A percentile compares a stretch with the other conserved stretches of the same genome.
Conservation (phyloP, 352 stramenopile species). For the Pythium aquatile region DNA sequence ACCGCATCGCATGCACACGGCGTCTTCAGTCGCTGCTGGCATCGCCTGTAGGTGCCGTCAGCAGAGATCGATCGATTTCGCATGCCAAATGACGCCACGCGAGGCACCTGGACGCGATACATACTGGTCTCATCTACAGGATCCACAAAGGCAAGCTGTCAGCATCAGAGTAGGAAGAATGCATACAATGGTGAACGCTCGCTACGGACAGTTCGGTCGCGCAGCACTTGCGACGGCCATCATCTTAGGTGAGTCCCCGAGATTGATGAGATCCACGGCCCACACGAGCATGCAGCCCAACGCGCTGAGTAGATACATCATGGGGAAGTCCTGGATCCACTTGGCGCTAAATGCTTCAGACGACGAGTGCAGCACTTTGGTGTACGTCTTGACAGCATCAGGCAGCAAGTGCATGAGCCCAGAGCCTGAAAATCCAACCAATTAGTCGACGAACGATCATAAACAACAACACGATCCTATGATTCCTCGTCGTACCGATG, state of each 20-base stretch:
- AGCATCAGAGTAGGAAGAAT: neutral
- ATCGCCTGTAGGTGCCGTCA: slow-evolving; percentile 10
- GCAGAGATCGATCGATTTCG: slow-evolving; percentile 40
- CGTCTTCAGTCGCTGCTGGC: slow-evolving; percentile 11
- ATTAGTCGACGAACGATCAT: slow-evolving; percentile 1
- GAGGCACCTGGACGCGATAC: slow-evolving; percentile 54
- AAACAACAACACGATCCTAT: neutral
- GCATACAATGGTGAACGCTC: neutral
- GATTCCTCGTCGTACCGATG: slow-evolving; percentile 26
- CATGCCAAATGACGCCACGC: slow-evolving; percentile 48
- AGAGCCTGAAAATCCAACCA: slow-evolving; percentile 26
- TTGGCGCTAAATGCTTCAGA: slow-evolving; percentile 14
- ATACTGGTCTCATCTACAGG: slow-evolving; percentile 58
- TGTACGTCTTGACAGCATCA: slow-evolving; percentile 56
- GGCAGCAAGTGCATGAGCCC: slow-evolving; percentile 59
- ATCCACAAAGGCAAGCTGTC: neutral
- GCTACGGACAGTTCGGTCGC: slow-evolving; percentile 46
- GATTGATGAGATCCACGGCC: slow-evolving; percentile 58
- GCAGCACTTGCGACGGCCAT: slow-evolving; percentile 62
- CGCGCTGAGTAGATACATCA: slow-evolving; percentile 53
- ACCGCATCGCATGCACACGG: slow-evolving; percentile 35
- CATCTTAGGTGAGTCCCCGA: slow-evolving; percentile 65
- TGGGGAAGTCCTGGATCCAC: slow-evolving; percentile 50
- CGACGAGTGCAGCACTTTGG: slow-evolving; percentile 33
- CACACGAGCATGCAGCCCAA: slow-evolving; percentile 59